Base-by-base conservation (phyloP, 2,329 filamentous ascomycete genomes). In the Scedosporium apiospermum region DNA sequence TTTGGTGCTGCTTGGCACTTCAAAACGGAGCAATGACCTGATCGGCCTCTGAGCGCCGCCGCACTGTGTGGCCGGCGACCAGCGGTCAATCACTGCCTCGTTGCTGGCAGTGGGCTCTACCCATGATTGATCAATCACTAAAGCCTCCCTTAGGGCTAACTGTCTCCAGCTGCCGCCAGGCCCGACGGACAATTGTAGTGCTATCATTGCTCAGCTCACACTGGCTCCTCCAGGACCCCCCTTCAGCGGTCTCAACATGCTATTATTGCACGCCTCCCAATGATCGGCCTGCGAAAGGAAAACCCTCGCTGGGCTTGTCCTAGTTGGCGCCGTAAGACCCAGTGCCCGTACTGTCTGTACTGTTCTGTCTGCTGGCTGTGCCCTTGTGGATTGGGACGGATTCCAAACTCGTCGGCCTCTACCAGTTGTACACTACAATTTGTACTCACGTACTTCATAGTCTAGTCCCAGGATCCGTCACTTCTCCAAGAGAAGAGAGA, bases 1-100 rank as follows among this genome's bases (percentile, higher is more conserved):
- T 38, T 10, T 38, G 34, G 12, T 38, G 34, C 10, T 38, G 34
- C 34, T 38, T 38, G 34, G 34, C 34, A 38, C 34, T 38, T 12
- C 60, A 57, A 61, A 61, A 61, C 60, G 60, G 60, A 55, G 49
- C n/a, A 42, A 61, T 61, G 60, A 57, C 60, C 60, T 61, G 60
- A 61, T 61, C 44, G n/a, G 4, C 34, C 34, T 55, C n/a, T 34
- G 30, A 18, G 23, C 27, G 16, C 21, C 12, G 30, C 34, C 60
- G 42, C 60, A 61, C 60, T 61, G 60, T 58, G 57, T 59, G 30
- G 10, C 57, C 57, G 23, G 14, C 27, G 34, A 59, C 26, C 59
- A 26, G 59, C 59, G 59, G 27, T 58, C 27, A 58, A n/a, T 23
- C 55, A 23, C 27, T 58, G 23, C 26, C 55, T 58, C 55, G 9